Evolutionary conservation across 768 basidiomycete genomes (phyloP).

Genomic region (Boletales sp.): DNA sequence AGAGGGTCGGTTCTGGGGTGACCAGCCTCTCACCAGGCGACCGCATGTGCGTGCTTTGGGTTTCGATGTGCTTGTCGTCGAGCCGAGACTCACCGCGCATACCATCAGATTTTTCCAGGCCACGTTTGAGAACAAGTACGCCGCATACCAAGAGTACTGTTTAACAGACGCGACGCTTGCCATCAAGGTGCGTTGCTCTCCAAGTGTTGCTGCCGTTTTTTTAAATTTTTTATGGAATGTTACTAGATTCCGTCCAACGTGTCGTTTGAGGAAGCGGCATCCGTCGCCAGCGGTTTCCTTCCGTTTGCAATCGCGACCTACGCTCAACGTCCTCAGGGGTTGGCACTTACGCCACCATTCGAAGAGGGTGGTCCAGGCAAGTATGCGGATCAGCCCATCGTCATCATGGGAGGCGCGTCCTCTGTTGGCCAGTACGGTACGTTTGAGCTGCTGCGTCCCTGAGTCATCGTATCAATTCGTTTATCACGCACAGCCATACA

Average conservation of each 20-base stretch:
- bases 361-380: constrained; percentile 25
- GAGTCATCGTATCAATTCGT: neutral
- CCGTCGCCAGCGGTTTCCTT: constrained; percentile 31
- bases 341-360: constrained; percentile 28
- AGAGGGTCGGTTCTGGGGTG: constrained; percentile 35
- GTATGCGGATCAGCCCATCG: constrained; percentile 28
- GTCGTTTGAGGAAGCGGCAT: constrained; percentile 36
- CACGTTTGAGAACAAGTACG: constrained; percentile 6
- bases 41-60: constrained; percentile 9
- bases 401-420: constrained; percentile 36
- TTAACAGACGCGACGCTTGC: constrained; percentile 13
- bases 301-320: constrained; percentile 35
- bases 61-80: too few species aligned
- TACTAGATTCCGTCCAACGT: constrained; percentile 31
- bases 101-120: constrained; percentile 7
- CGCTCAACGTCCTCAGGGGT: constrained; percentile 19
- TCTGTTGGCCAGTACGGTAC: constrained; percentile 38
- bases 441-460: neutral
- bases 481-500: constrained; percentile 29
- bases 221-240: too few species aligned
- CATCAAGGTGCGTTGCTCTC: neutral
- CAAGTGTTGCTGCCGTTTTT: neutral
- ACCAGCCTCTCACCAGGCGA: constrained; percentile 32
- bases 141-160: constrained; percentile 24
- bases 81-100: neutral